phyloP scores from a whole-genome alignment of 129 eudicot species.

The Erigeron canadensis region DNA sequence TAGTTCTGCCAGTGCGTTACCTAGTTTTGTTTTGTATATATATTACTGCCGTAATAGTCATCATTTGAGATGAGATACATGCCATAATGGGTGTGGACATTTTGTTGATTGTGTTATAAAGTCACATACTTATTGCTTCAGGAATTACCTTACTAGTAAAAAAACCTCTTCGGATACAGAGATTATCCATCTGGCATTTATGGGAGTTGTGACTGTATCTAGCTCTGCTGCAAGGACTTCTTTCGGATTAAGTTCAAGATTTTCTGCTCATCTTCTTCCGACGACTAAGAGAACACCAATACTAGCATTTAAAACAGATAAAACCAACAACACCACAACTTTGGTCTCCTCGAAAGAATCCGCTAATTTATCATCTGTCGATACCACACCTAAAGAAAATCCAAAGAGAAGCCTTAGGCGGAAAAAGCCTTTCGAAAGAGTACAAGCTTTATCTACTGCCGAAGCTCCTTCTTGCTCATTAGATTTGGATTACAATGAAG shows the following conservation, averaged over 20 bases:
- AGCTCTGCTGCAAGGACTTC: slow-evolving; percentile 79
- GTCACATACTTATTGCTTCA: slow-evolving; percentile 22
- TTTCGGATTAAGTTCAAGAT: slow-evolving; percentile 58
- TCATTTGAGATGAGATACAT: slow-evolving; percentile 2
- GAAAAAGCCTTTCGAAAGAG: slow-evolving; percentile 55
- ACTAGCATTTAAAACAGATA: slow-evolving; percentile 62
- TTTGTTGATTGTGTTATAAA: not conserved
- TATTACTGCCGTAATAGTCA: no score
- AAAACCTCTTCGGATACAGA: slow-evolving; percentile 12
- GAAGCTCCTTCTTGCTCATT: slow-evolving; percentile 60
- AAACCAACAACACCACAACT: slow-evolving; percentile 48
- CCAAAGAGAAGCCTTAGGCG: slow-evolving; percentile 43
- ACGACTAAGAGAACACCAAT: slow-evolving; percentile 44
- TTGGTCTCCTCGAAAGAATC: slow-evolving; percentile 62
- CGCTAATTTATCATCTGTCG: slow-evolving; percentile 47
- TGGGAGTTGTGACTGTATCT: slow-evolving; percentile 96
- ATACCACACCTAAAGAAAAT: slow-evolving; percentile 55
- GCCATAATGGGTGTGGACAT: not conserved
- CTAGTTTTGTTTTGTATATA: no score
- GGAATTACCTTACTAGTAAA: slow-evolving; percentile 23
- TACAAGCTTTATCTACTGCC: slow-evolving; percentile 53
- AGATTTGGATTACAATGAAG: slow-evolving; percentile 78
- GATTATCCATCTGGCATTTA: slow-evolving; percentile 42
- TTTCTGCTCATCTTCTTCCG: slow-evolving; percentile 38
- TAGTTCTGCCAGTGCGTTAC: no score